These are phyloP conservation scores for Setaria italica DNA, from an alignment of 202 grass and related monocot species.

Conservation along the genomic window DNA sequence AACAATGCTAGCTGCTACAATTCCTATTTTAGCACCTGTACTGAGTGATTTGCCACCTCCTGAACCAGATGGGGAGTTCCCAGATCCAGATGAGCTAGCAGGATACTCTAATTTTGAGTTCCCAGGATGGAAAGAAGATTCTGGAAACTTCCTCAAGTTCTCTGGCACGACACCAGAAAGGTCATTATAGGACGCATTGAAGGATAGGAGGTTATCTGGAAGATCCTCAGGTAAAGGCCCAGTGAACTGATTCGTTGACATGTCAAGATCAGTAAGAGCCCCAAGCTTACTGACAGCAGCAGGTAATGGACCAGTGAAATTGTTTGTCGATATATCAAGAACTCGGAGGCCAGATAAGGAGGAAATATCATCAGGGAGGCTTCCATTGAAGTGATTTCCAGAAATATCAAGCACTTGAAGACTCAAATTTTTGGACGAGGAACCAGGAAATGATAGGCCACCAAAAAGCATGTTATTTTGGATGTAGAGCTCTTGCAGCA, in stretches of 20 bases:
- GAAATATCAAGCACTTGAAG: conserved; percentile 84
- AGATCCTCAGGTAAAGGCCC: conserved; percentile 75
- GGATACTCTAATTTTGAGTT: conserved; percentile 87
- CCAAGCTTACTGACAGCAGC: conserved; percentile 65
- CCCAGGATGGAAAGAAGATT: conserved; percentile 99
- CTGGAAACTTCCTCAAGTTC: conserved; percentile 93
- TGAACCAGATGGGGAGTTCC: conserved; percentile 52
- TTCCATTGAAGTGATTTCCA: conserved; percentile 80
- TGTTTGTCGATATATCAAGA: conserved; percentile 89
- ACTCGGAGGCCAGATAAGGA: conserved; percentile 73
- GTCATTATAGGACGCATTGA: conserved; percentile 95
- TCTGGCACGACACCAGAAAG: conserved; percentile 86
- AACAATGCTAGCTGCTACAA: conserved; percentile 72
- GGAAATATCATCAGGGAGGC: conserved; percentile 74
- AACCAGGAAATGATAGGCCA: conserved; percentile 63
- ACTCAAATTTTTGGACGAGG: conserved; percentile 65
- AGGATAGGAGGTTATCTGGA: conserved; percentile 65
- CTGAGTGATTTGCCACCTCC: conserved; percentile 54
- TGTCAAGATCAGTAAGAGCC: conserved; percentile 72
- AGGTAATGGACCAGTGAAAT: conserved; percentile 79
- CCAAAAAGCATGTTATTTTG: conserved; percentile 78
- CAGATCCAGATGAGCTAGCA: conserved; percentile 61
- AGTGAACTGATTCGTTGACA: conserved; percentile 81
- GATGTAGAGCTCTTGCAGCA: conserved; percentile 81
- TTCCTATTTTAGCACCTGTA: conserved; percentile 63